Base-by-base conservation (phyloP, 257 asterid species). In the Henckelia pumila region DNA sequence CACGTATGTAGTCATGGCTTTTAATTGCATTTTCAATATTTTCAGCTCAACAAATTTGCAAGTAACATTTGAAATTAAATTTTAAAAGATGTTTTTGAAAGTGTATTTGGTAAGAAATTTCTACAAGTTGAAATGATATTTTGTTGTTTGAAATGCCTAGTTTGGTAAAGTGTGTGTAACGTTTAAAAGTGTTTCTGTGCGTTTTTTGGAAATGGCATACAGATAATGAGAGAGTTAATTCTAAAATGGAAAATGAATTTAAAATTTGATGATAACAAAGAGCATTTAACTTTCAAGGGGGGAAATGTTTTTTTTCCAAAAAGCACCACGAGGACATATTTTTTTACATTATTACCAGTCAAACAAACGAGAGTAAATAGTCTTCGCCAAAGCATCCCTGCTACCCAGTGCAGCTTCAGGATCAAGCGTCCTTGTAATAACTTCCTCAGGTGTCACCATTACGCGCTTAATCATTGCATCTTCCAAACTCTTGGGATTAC, bases 401-500 rank as follows among this genome's bases (percentile, higher is more conserved):
- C 97, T 92, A 71, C 95, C 92, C 76, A 85, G n/a, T 28, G 98
- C 98, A 73, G 89, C 89, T 70, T 88, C 97, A 64, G 98, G 98
- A 68, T 92, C 98, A 25, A 92, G 91, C 60, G 96, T 88, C 84
- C 95, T 83, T 19, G 98, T 89, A 73, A 92, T 92, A 60, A 92
- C 78, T 82, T 92, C 97, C 80, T 92, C 98, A 22, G 97, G 97
- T 62, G 98, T 92, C 75, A 92, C 93, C 98, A 92, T 92, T 77
- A 89, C 97, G 78, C 98, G 98, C 76, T 86, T 79, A 81, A 92
- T 88, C 69, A 92, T 73, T 35, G 98, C 98, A 83, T 88, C 96
- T 77, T 92, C 98, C 85, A 92, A 84, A 78, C 89, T 92, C 89
- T 89, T 92, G 70, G 91, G 83, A 79, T 92, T 85, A 82, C 98